Evolutionary conservation across 495 filamentous ascomycete genomes (phyloP), one percentile per base, ranked within the genome.

Genomic region (Daldinia concentrica): DNA sequence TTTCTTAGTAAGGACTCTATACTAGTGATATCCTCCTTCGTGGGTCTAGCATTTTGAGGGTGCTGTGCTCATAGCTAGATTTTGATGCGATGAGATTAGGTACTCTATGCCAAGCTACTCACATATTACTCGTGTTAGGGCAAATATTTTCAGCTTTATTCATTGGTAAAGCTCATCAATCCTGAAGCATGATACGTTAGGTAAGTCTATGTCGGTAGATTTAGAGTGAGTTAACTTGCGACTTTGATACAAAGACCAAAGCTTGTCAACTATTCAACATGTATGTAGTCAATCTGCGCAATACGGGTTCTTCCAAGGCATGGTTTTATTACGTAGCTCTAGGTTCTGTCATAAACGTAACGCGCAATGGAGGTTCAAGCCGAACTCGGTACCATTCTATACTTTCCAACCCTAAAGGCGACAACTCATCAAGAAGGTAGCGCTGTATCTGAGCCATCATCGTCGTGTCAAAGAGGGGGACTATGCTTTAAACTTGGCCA

Each of bases 291-390:
- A 19, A 29, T 43, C 32, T 24, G 12, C 30, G 50, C 24, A 15
- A 39, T 26, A 29, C 48, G 24, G 41, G 39, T 22, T 43, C 27
- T 45, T 62, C 29, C 17, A 56, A 22, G 30, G 48, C 24, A 17
- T 34, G 39, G 48, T 22, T 59, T 45, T 15, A 36, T 5, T 54
- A 27, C 17, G 55, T 26, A 39, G 43, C 50, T 37, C 45, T 24
- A 34, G 17, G 54, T 60, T 45, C 34, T 66, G 54, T 67, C 69
- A 67, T 48, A 12, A 64, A 9, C 36, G 43, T 51, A 63, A 60
- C 54, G 14, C 34, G 30, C 34, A 14, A 59, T 41, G 48, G 62
- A 71, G 58, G 64, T 67, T 72, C 43, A 63, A 50, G 59, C 69
- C 64, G 63, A 72, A 26, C 34, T 63, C 27, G 50, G 24, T 52